Conservation (phyloP, 352 stramenopile genomes). For the Phytophthora citrophthora region DNA sequence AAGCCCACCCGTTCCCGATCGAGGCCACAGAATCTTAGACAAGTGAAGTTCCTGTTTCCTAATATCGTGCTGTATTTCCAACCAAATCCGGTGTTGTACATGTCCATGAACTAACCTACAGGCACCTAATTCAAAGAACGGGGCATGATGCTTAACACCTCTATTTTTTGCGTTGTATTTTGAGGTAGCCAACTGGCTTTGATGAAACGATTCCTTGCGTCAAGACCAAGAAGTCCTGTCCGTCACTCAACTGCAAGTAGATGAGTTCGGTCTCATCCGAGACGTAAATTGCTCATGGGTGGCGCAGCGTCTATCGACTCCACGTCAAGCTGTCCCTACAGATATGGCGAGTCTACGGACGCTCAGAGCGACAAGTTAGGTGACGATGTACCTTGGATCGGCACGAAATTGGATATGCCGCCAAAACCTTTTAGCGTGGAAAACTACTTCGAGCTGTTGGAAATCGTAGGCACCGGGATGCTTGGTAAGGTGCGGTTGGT, state of each 20-base stretch:
- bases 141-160: constrained; percentile 22
- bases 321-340: constrained; percentile 16
- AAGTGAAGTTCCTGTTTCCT: constrained; percentile 21
- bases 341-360: constrained; percentile 23
- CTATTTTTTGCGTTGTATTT: constrained; percentile 29
- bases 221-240: constrained; percentile 6
- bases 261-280: constrained; percentile 22
- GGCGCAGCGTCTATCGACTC: constrained; percentile 32
- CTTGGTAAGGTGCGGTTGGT: constrained; percentile 70
- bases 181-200: background rate
- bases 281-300: constrained; percentile 22
- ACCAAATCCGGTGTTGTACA: constrained; percentile 10
- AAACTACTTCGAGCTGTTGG: constrained; percentile 63
- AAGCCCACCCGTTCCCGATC: constrained; percentile 86
- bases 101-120: background rate
- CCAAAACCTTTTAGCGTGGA: constrained; percentile 61
- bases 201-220: constrained; percentile 17
- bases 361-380: constrained; percentile 5
- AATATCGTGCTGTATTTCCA: constrained; percentile 15
- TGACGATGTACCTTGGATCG: constrained; percentile 47
- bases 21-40: constrained; percentile 26
- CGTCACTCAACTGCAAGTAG: constrained; percentile 9
- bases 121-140: constrained; percentile 13
- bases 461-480: constrained; percentile 76
- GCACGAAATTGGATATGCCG: constrained; percentile 57